Conservation (phyloP, 73 alveolate species). For the Tetrahymena thermophila region DNA sequence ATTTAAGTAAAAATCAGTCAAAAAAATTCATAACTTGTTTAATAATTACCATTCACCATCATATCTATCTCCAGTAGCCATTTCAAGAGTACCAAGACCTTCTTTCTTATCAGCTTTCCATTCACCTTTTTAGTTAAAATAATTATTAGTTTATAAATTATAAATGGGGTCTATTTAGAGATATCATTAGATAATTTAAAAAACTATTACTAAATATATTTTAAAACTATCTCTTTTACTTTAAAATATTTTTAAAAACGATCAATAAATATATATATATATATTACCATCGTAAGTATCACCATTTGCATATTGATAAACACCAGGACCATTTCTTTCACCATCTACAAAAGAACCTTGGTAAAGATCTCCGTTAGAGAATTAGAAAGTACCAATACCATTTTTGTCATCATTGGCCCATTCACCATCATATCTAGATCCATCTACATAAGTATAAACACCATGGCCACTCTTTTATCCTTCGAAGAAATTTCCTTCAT, state of each 20-base stretch:
- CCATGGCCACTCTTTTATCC: slow-evolving; percentile 60
- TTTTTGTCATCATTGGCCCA: slow-evolving; percentile 28
- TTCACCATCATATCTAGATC: slow-evolving; percentile 41
- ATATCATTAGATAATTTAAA: no score
- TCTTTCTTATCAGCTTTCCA: slow-evolving; percentile 29
- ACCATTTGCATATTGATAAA: slow-evolving; percentile 26
- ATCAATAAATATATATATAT: slow-evolving; percentile 1
- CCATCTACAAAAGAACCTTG: slow-evolving; percentile 17
- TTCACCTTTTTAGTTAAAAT: slow-evolving; percentile 17
- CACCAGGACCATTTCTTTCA: slow-evolving; percentile 25
- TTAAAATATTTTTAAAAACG: neutral
- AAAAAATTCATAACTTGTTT: neutral
- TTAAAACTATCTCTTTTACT: neutral
- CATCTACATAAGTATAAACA: slow-evolving; percentile 35
- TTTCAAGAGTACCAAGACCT: slow-evolving; percentile 25
- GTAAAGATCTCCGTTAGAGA: neutral
- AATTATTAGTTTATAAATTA: neutral
- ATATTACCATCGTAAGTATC: slow-evolving; percentile 25
- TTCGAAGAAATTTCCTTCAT: slow-evolving; percentile 69
- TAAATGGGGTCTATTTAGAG: neutral
- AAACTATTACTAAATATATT: no score
- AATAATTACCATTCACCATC: slow-evolving; percentile 34
- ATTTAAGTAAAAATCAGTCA: neutral
- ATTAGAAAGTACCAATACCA: slow-evolving; percentile 28
- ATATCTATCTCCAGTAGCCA: slow-evolving; percentile 36